phyloP scores from a whole-genome alignment of 129 eudicot species.

The sunflower (Helianthus annuus) region HanXRQr2.0-SUNRISE NC_035448.2:158724221-158724720 shows the following conservation, averaged over 20 bases:
- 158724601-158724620: not conserved
- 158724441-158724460: not conserved
- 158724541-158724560: not conserved
- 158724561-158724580: not conserved
- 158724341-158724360: not conserved
- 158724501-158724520: not conserved
- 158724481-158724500: not conserved
- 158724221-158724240: not conserved
- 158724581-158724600: not conserved
- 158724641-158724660: not conserved
- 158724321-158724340: constrained; percentile 28
- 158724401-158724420: not conserved
- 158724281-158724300: constrained; percentile 29
- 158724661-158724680: not conserved
- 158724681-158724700: not conserved
- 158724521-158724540: not conserved
- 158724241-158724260: not conserved
- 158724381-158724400: not conserved
- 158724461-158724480: not conserved
- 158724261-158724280: constrained; percentile 31
- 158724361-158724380: no score
- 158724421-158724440: not conserved
- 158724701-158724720: not conserved
- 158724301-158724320: constrained; percentile 38
- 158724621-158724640: not conserved